phyloP scores from a whole-genome alignment of 1,284 basidiomycete genomes.

The Leccinum pachyderme region DNA sequence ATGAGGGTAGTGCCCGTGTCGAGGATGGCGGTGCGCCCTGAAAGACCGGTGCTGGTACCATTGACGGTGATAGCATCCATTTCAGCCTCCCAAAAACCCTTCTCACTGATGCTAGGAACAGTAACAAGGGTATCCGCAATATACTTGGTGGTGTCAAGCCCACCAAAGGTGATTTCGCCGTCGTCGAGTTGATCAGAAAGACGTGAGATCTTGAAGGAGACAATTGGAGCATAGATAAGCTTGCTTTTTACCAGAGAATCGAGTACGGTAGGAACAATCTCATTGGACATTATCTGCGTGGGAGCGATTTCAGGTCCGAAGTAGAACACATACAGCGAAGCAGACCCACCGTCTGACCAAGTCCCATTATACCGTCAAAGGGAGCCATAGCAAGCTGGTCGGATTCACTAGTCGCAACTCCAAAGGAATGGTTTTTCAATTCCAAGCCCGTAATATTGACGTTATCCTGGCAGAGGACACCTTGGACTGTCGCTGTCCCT shows the following conservation, averaged over 20 bases:
- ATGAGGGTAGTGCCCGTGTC: slow-evolving; percentile 79
- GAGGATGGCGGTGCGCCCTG: slow-evolving; percentile 68
- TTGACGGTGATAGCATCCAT: slow-evolving; percentile 60
- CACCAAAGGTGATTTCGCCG: slow-evolving; percentile 81
- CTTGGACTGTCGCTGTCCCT: slow-evolving; percentile 66
- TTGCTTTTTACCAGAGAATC: slow-evolving; percentile 66
- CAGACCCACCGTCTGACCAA: slow-evolving; percentile 64
- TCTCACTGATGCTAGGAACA: slow-evolving; percentile 55
- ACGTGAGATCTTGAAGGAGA: slow-evolving; percentile 80
- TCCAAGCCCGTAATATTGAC: slow-evolving; percentile 65
- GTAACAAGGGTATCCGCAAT: slow-evolving; percentile 52
- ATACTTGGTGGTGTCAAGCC: slow-evolving; percentile 72
- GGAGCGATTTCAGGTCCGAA: neutral
- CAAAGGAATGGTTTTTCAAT: slow-evolving; percentile 68
- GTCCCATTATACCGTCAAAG: slow-evolving; percentile 85
- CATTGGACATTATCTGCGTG: slow-evolving; percentile 59
- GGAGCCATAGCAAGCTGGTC: slow-evolving; percentile 59
- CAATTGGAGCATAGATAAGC: slow-evolving; percentile 66
- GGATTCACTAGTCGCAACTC: slow-evolving; percentile 64
- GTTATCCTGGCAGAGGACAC: slow-evolving; percentile 67
- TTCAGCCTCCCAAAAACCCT: slow-evolving; percentile 78
- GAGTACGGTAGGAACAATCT: slow-evolving; percentile 67
- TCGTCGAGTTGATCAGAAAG: slow-evolving; percentile 72
- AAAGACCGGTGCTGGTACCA: slow-evolving; percentile 51
- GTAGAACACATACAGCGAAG: neutral